Evolutionary conservation across 176 grass and related monocot genomes (phyloP), one percentile per base, ranked within the genome.

Genomic region (Eragrostis nindensis): DNA sequence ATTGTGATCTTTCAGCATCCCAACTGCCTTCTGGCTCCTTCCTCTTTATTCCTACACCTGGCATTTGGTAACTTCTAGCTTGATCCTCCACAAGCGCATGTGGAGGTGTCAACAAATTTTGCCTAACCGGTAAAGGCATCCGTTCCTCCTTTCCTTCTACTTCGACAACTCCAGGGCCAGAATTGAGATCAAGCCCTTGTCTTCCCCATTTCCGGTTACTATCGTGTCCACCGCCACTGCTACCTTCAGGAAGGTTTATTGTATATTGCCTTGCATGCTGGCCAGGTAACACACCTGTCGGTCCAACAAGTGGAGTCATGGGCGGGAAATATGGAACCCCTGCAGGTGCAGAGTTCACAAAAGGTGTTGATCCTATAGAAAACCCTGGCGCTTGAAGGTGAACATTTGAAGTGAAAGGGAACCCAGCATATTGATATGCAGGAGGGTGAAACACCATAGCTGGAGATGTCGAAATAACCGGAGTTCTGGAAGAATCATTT

Each of bases 11-110:
- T 13, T 99, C 92, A 3, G 84, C 46, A 74, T 95, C 96, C 92
- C 96, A 93, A 63, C 92, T 86, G 64, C 96, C 84, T 60, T 99
- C 92, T 15, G 88, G 96, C 24, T 99, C 96, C 85, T 95, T 95
- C 73, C 96, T 90, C 76, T 99, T 99, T 85, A 88, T 66, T 81
- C 80, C 84, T 74, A 86, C 89, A 81, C 79, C 88, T 49, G 92
- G 84, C 67, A 85, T 62, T 70, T 87, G 85, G 76, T 88, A 99
- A 61, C 88, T 84, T 81, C 96, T 93, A 16, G 75, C 50, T 71
- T 95, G 90, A 60, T 99, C 96, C 43, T 97, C 94, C 59, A 61
- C 40, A 79, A 91, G 84, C 56, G 76, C 73, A 70, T 95, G 93
- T 39, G 85, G 82, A 26, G 86, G 77, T 22, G 83, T 29, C 49